Percentiles rank a stretch among this genome's conserved stretches.
These are phyloP conservation scores for Lachancea nothofagi DNA, from an alignment of 805 yeast genomes.

Conservation along the genomic window DNA sequence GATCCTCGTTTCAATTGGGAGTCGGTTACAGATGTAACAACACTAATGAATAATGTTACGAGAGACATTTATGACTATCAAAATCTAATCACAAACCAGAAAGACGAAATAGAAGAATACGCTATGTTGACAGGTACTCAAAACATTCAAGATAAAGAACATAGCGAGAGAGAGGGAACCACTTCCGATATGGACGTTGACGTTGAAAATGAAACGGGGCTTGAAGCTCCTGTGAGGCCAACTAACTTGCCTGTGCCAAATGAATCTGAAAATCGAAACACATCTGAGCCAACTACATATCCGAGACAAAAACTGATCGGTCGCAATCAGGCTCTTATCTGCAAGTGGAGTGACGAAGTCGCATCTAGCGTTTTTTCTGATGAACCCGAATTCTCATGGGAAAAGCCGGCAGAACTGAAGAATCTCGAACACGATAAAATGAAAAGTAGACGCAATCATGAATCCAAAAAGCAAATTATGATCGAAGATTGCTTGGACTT, in stretches of 20 bases:
- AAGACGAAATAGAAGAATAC: conserved; percentile 6
- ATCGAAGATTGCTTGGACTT: conserved; percentile 68
- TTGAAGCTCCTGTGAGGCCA: background rate
- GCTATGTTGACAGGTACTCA: background rate
- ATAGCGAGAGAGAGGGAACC: background rate
- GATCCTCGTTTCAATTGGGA: conserved; percentile 15
- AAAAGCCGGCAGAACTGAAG: conserved; percentile 41
- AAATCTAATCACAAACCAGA: background rate
- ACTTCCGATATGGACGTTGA: conserved; percentile 7
- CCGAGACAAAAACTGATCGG: conserved; percentile 19
- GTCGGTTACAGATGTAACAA: conserved; percentile 16
- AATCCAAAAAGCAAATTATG: conserved; percentile 40
- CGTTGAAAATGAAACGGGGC: background rate
- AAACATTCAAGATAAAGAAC: background rate
- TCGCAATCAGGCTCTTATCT: conserved; percentile 42
- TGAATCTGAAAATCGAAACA: background rate
- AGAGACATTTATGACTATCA: conserved; percentile 25
- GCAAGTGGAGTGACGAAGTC: conserved; percentile 57
- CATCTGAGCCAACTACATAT: background rate
- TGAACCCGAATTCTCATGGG: conserved; percentile 54
- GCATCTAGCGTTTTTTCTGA: conserved; percentile 49
- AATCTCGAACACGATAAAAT: conserved; percentile 53
- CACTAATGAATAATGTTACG: conserved; percentile 14
- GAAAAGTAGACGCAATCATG: conserved; percentile 29
- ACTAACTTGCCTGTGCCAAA: background rate